Conservation (phyloP, 1,284 basidiomycete genomes). For the Vanrija sp. region DNA sequence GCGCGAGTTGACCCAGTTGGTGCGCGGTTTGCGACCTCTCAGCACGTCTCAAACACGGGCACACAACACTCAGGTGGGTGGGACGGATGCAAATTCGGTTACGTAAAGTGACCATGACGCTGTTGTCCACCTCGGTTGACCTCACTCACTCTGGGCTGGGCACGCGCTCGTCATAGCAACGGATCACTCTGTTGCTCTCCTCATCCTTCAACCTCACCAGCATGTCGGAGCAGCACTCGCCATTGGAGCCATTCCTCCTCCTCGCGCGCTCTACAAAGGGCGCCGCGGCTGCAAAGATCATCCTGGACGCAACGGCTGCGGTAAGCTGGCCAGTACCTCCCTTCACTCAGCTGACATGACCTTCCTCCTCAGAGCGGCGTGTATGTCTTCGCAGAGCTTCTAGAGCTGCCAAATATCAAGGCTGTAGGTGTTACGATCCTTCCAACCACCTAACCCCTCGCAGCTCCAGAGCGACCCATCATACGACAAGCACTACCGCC, state of each 20-base stretch:
- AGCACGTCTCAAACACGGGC: too few relatives aligned
- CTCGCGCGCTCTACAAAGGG: conserved; percentile 87
- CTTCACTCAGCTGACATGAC: not conserved
- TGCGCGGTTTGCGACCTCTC: too few relatives aligned
- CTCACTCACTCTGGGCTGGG: too few relatives aligned
- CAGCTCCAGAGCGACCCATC: conserved; percentile 53
- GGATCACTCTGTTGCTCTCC: not conserved
- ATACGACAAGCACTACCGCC: conserved; percentile 57
- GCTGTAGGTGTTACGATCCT: conserved; percentile 57
- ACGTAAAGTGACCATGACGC: too few relatives aligned
- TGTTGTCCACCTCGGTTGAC: too few relatives aligned
- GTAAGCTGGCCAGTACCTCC: conserved; percentile 22
- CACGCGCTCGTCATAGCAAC: too few relatives aligned
- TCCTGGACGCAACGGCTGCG: conserved; percentile 78
- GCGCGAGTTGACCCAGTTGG: too few relatives aligned
- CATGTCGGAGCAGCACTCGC: conserved; percentile 26
- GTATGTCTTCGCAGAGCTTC: conserved; percentile 82
- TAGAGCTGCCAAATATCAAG: conserved; percentile 74
- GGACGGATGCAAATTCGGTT: too few relatives aligned
- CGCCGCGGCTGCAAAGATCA: conserved; percentile 80
- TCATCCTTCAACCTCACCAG: not conserved
- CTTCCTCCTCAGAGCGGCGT: conserved; percentile 62
- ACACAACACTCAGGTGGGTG: too few relatives aligned
- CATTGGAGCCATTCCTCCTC: conserved; percentile 76
- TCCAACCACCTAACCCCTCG: not conserved